Evolutionary conservation across 768 basidiomycete genomes (phyloP), one percentile per base, ranked within the genome.

Genomic region (Psilocybe tampanensis): DNA sequence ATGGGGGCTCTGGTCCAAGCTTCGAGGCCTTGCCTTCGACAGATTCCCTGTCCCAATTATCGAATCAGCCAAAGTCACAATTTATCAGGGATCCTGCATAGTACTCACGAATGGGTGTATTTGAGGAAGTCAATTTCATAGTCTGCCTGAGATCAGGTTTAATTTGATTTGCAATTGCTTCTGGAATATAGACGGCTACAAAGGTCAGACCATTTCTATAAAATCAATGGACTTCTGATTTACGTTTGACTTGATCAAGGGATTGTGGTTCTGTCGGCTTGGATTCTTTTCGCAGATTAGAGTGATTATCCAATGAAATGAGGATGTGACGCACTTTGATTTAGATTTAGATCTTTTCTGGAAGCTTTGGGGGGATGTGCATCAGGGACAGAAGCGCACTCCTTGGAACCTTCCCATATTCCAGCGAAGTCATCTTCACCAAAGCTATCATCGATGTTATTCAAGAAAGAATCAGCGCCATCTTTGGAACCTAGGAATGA

Each of bases 401-500:
- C 47, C 12, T 48, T 29, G 17, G n/a, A 18, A 11, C 9, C 7
- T 32, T 48, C 54, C 29, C 48, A 48, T 19, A 22, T 13, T 13
- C 52, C 29, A 29, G 5, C 54, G 48, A 62, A 59, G 59, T 66
- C 64, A 57, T 64, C 52, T 62, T 72, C 54, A 39, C 78, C 75
- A 53, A 77, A 78, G 58, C 76, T 76, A 33, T 74, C 71, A 44
- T 80, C 79, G 33, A 75, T 76, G 24, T 65, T 70, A 56, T 70
- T 69, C 22, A 74, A 57, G 48, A 74, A 74, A 4, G 75, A 72
- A 43, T 72, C 73, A 59, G 65, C 61, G 15, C 68, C 72, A 58
- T 62, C 64, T 29, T 65, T 70, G 8, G 70, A 60, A 34, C 61
- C 66, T 42, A 81, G 72, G 58, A 82, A 79, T 0, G 81, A 82